These are phyloP conservation scores for Fusarium sp. DNA, from an alignment of 2,329 filamentous ascomycete genomes.

Conservation along the genomic window DNA sequence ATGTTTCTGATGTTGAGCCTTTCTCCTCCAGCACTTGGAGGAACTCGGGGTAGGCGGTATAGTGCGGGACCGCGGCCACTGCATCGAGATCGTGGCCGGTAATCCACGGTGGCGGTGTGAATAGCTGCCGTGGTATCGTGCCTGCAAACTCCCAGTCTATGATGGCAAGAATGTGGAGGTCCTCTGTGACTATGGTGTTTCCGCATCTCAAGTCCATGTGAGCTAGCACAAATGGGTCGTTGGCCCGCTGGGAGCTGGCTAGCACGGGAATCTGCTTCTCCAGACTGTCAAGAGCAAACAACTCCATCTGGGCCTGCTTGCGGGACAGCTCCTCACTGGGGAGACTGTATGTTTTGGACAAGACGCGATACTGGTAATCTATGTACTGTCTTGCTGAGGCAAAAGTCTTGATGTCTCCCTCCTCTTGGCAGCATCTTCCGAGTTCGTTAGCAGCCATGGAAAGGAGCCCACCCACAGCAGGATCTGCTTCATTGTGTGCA, in stretches of 20 bases:
- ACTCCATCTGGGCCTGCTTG: constrained; percentile 24
- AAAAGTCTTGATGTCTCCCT: background rate
- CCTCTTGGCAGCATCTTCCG: background rate
- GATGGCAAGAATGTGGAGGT: constrained; percentile 39
- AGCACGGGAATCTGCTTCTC: no score
- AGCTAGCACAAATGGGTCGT: constrained; percentile 11
- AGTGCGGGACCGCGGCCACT: background rate
- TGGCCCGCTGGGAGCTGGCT: no score
- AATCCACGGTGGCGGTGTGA: constrained; percentile 34
- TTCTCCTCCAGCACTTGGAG: constrained; percentile 1
- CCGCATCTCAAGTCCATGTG: constrained; percentile 32
- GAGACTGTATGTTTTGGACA: constrained; percentile 22
- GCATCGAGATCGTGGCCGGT: constrained; percentile 19
- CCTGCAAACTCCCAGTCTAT: constrained; percentile 45
- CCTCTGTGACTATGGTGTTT: constrained; percentile 43
- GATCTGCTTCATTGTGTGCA: background rate
- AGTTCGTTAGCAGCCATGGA: constrained; percentile 29
- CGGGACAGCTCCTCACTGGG: constrained; percentile 7
- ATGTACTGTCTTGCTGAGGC: background rate
- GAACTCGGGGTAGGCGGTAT: constrained; percentile 8
- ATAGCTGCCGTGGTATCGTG: constrained; percentile 28
- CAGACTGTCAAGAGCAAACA: constrained; percentile 23
- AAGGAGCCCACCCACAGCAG: constrained; percentile 5
- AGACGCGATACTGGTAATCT: constrained; percentile 18
- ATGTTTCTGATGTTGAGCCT: constrained; percentile 5